These are phyloP conservation scores for Trichomonascus vanleenenianus DNA, from an alignment of 805 yeast genomes.

Conservation along the genomic window DNA sequence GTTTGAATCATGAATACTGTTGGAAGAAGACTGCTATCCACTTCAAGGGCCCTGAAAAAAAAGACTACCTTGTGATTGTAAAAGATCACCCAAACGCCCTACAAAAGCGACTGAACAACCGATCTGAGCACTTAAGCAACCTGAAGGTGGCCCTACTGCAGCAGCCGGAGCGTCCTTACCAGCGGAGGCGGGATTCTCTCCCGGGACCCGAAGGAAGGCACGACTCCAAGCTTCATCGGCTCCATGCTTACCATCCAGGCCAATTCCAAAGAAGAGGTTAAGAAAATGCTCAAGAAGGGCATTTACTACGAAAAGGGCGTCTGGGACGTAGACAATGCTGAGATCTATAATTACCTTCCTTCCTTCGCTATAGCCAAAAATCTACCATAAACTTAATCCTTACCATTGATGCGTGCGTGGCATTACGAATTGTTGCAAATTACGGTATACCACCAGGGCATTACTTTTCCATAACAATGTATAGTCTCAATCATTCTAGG, in stretches of 20 bases:
- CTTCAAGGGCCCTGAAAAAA: conserved; percentile 27
- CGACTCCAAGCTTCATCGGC: conserved; percentile 48
- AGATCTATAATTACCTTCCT: conserved; percentile 42
- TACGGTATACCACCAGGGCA: too few relatives aligned
- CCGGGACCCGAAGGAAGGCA: conserved; percentile 25
- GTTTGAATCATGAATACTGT: too few relatives aligned
- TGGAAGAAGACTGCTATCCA: too few relatives aligned
- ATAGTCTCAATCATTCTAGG: too few relatives aligned
- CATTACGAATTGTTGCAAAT: too few relatives aligned
- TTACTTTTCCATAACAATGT: too few relatives aligned
- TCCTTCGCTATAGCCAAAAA: background rate
- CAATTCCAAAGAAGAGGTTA: conserved; percentile 54
- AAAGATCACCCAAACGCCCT: conserved; percentile 57
- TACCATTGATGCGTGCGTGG: too few relatives aligned
- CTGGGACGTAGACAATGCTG: conserved; percentile 64
- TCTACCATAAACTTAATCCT: background rate
- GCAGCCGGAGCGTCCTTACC: conserved; percentile 30
- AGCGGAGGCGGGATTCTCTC: conserved; percentile 34
- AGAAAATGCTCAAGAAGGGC: conserved; percentile 57
- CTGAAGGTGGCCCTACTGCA: conserved; percentile 21
- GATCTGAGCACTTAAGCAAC: conserved; percentile 1
- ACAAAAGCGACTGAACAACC: conserved; percentile 19
- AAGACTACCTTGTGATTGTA: conserved; percentile 60
- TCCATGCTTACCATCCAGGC: conserved; percentile 58
- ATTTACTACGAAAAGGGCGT: conserved; percentile 56